A percentile compares a stretch with the other conserved stretches of the same genome.
phyloP scores from a whole-genome alignment of 1,284 basidiomycete genomes.

The Tilletia horrida region DNA sequence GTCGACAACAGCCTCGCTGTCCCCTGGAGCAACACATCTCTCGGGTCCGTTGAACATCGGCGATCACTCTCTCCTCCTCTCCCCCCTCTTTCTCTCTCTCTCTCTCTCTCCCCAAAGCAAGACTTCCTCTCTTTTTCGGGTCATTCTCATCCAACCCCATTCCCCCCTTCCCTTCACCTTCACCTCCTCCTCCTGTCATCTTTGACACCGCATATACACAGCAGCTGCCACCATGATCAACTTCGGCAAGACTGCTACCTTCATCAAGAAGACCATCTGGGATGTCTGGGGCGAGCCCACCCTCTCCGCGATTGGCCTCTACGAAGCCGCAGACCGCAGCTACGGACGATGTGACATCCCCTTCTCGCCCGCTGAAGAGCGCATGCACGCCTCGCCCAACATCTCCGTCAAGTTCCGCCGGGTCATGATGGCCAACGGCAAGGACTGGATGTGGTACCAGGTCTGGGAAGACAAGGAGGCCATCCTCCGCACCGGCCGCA shows the following conservation, averaged over 20 bases:
- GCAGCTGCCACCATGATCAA: conserved; percentile 1
- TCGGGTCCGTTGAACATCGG: too few relatives aligned
- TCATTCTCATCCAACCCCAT: neutral
- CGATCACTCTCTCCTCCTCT: neutral
- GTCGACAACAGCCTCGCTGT: too few relatives aligned
- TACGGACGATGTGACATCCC: conserved; percentile 43
- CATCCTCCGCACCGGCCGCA: conserved; percentile 33
- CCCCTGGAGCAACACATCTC: too few relatives aligned
- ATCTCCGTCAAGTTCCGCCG: conserved; percentile 45
- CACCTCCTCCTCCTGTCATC: too few relatives aligned
- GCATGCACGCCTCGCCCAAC: conserved; percentile 47
- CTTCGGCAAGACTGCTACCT: conserved; percentile 14
- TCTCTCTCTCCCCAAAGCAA: neutral
- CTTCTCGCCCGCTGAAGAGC: conserved; percentile 48
- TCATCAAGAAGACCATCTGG: conserved; percentile 30
- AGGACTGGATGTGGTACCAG: conserved; percentile 53
- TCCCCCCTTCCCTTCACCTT: conserved; percentile 1
- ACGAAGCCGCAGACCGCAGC: conserved; percentile 38
- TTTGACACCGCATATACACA: neutral
- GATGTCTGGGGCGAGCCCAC: conserved; percentile 44
- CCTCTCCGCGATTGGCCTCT: conserved; percentile 28
- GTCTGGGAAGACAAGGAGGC: conserved; percentile 47
- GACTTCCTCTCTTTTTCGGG: neutral
- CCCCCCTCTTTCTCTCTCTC: neutral
- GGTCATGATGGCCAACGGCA: conserved; percentile 43